These are phyloP conservation scores for Lodderomyces margitis DNA, from an alignment of 1,139 yeast genomes.

Conservation along the genomic window DNA sequence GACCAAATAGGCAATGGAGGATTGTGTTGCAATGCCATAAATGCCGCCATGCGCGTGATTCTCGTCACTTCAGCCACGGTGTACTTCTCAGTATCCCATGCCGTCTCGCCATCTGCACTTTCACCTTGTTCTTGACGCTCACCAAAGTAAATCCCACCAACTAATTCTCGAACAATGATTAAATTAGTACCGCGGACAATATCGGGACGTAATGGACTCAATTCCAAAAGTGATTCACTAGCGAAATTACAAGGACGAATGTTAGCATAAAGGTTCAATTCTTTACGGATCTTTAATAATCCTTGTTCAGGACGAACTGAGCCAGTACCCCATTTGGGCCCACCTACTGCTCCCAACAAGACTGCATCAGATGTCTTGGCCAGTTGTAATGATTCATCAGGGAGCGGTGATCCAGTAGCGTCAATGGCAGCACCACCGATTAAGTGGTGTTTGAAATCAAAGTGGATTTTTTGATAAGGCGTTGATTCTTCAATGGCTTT, in stretches of 20 bases:
- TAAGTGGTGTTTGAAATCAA: conserved; percentile 76
- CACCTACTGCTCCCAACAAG: conserved; percentile 95
- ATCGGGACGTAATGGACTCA: conserved; percentile 84
- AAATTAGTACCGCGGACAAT: conserved; percentile 88
- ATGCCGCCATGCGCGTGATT: conserved; percentile 97
- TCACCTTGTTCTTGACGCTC: conserved; percentile 91
- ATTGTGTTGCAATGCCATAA: conserved; percentile 85
- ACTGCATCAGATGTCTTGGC: conserved; percentile 91
- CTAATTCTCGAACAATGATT: conserved; percentile 90
- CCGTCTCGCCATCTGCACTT: conserved; percentile 57
- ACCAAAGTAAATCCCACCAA: conserved; percentile 97
- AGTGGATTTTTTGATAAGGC: conserved; percentile 54
- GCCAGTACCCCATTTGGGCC: conserved; percentile 98
- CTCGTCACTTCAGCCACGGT: conserved; percentile 88
- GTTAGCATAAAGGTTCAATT: conserved; percentile 89
- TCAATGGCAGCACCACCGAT: conserved; percentile 99
- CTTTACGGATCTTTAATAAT: conserved; percentile 87
- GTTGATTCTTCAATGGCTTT: conserved; percentile 68
- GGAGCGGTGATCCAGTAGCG: conserved; percentile 89
- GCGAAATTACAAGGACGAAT: conserved; percentile 95
- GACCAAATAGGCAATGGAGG: conserved; percentile 97
- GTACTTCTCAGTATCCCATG: conserved; percentile 93
- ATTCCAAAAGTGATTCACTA: conserved; percentile 77
- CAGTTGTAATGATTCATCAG: conserved; percentile 84
- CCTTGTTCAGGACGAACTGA: conserved; percentile 97